Evolutionary conservation across 2,329 filamentous ascomycete genomes (phyloP).

Genomic region (Penicillium sp.): DNA sequence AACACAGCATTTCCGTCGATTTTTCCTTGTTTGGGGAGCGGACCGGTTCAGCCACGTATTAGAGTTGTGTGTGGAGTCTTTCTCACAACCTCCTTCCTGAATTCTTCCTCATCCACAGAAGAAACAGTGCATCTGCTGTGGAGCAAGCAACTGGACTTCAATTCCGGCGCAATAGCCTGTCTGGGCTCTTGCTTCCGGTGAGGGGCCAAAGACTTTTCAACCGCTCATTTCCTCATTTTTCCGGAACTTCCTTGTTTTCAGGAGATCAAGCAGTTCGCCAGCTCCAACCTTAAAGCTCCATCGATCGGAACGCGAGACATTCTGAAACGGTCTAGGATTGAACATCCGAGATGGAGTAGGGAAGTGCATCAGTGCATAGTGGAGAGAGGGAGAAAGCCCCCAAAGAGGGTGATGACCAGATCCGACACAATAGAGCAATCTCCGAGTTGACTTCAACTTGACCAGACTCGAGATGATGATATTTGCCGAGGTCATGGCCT

Average conservation of each 20-base stretch:
- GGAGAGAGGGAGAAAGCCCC: no score
- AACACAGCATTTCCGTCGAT: no score
- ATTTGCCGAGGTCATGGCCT: background rate
- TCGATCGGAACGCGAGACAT: slow-evolving; percentile 11
- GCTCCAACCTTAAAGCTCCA: background rate
- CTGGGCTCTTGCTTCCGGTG: slow-evolving; percentile 6
- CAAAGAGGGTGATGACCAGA: no score
- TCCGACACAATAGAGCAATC: no score
- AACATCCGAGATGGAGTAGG: background rate
- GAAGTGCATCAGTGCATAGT: no score
- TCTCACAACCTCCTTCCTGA: background rate
- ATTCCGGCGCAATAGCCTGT: slow-evolving; percentile 19
- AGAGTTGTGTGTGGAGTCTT: slow-evolving; percentile 4
- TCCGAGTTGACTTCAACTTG: no score
- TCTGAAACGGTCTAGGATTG: slow-evolving; percentile 13
- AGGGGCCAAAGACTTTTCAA: background rate
- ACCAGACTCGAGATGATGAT: no score
- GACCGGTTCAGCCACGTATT: slow-evolving; percentile 2
- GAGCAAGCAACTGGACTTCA: slow-evolving; percentile 7
- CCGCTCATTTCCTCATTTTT: background rate
- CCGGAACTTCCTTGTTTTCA: background rate
- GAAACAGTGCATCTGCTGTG: background rate
- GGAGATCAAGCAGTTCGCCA: background rate
- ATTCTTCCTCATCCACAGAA: background rate
- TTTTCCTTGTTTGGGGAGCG: background rate